Evolutionary conservation across 2,329 filamentous ascomycete genomes (phyloP), one percentile per base, ranked within the genome.

Genomic region (Hypoxylon sp.): DNA sequence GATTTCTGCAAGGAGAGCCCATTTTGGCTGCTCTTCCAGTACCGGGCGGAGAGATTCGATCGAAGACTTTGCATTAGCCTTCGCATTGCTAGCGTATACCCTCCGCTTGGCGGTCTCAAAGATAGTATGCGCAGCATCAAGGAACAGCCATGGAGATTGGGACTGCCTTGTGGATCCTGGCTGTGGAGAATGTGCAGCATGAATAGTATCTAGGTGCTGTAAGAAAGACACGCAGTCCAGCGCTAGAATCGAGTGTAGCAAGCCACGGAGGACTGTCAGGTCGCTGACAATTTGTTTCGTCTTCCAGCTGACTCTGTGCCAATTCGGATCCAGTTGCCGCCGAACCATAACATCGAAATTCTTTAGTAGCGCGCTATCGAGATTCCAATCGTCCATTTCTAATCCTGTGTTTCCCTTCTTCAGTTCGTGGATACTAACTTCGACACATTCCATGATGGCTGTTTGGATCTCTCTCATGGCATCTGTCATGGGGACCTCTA

Each of bases 351-450:
- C 85, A 78, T 98, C 96, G 78, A 99, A 99, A 75, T 94, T 97
- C 76, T 92, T 93, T 72, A 98, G 92, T 67, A 98, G 82, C 37
- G 95, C 95, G 76, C 93, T 98, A 79, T 98, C 95, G 17, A 97
- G 85, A 54, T 94, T 98, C 95, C 95, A 98, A 76, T 98, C 94
- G 66, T 97, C 94, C 90, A 98, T 94, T 74, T 98, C 95, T 5
- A 99, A 84, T 1, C 94, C 94, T 0, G 90, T 87, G 76, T 98
- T 98, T 17, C 90, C 88, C 81, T 97, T 98, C 78, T 95, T 97
- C 47, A 99, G 86, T 81, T 99, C 96, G 61, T 92, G 90, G 72
- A 99, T 96, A 77, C 94, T 97, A 73, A 94, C 91, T 80, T 98
- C 95, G 17, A 99, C 94, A 77, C 96, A 99, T 78, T 98, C 95